phyloP scores from a whole-genome alignment of 2,329 filamentous ascomycete genomes.

The Colletotrichum coccodes region DNA sequence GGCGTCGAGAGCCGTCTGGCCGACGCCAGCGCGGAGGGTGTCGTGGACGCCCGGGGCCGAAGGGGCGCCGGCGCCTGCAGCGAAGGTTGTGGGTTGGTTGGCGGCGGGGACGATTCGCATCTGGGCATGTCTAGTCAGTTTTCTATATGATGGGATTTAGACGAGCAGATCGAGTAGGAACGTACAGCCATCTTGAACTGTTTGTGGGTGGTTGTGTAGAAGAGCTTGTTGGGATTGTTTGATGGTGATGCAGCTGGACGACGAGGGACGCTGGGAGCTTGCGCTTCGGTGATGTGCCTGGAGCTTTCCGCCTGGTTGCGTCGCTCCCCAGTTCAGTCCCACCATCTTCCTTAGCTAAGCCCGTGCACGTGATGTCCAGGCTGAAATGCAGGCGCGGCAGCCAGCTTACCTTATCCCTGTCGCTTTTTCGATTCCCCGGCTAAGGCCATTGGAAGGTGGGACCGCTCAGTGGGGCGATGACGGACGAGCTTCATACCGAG shows the following conservation, averaged over 20 bases:
- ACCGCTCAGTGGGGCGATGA: constrained; percentile 14
- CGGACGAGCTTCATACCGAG: constrained; percentile 22
- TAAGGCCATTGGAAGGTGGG: not conserved
- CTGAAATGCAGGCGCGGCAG: constrained; percentile 29
- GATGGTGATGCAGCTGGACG: constrained; percentile 13
- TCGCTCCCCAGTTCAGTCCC: not conserved
- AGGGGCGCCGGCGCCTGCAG: constrained; percentile 78
- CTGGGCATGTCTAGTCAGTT: too few species aligned
- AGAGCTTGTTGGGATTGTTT: not conserved
- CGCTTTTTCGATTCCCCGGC: constrained; percentile 1
- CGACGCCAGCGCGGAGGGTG: constrained; percentile 86
- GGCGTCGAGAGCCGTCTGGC: constrained; percentile 65
- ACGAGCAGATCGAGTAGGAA: constrained; percentile 16
- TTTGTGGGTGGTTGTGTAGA: not conserved
- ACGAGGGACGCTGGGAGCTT: constrained; percentile 26
- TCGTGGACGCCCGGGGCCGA: constrained; percentile 95
- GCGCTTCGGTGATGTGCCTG: constrained; percentile 34
- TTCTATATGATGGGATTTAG: not conserved
- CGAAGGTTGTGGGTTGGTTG: constrained; percentile 72
- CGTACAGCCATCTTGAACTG: constrained; percentile 59
- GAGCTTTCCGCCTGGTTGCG: constrained; percentile 23
- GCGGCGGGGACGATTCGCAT: constrained; percentile 87
- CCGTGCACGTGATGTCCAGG: constrained; percentile 27
- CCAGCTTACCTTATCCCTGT: constrained; percentile 16
- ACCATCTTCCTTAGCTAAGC: constrained; percentile 15